A percentile compares a stretch with the other conserved stretches of the same genome.
Evolutionary conservation across 257 asterid species (phyloP).

Genomic region (Anisodus acutangulus): DNA sequence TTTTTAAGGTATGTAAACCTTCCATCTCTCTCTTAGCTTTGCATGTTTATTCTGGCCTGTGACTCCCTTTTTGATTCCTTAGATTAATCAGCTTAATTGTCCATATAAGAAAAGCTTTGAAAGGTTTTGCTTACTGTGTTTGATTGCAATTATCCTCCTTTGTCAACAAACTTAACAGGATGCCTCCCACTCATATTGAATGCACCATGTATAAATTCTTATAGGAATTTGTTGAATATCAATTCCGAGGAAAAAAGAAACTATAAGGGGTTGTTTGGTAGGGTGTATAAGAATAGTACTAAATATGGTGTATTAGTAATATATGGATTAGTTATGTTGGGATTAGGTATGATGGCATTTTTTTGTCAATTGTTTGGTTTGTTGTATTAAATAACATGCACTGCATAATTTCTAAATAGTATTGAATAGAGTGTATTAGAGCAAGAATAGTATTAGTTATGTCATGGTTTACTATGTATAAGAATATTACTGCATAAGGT

Average conservation of each 20-base stretch:
- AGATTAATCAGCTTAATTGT: not conserved
- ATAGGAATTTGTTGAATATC: not conserved
- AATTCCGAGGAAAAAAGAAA: not conserved
- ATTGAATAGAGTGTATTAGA: too few species aligned
- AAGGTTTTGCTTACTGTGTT: not conserved
- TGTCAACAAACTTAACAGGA: not conserved
- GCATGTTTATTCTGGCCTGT: not conserved
- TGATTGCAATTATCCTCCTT: not conserved
- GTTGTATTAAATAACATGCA: too few species aligned
- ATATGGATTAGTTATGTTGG: too few species aligned
- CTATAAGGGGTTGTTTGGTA: not conserved
- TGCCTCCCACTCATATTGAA: conserved; percentile 10
- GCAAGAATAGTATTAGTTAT: too few species aligned
- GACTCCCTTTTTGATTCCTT: not conserved
- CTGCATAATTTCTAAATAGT: too few species aligned
- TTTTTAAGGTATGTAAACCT: too few species aligned
- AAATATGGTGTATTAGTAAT: too few species aligned
- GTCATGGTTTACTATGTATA: too few species aligned
- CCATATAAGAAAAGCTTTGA: not conserved
- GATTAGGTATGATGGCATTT: too few species aligned
- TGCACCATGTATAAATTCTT: not conserved
- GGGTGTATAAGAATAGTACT: too few species aligned
- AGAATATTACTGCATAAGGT: too few species aligned
- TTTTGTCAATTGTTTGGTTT: too few species aligned
- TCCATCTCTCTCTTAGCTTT: not conserved